A percentile compares a stretch with the other conserved stretches of the same genome.
Conservation (phyloP, 768 basidiomycete species). For the Phylloporus sp. region DNA sequence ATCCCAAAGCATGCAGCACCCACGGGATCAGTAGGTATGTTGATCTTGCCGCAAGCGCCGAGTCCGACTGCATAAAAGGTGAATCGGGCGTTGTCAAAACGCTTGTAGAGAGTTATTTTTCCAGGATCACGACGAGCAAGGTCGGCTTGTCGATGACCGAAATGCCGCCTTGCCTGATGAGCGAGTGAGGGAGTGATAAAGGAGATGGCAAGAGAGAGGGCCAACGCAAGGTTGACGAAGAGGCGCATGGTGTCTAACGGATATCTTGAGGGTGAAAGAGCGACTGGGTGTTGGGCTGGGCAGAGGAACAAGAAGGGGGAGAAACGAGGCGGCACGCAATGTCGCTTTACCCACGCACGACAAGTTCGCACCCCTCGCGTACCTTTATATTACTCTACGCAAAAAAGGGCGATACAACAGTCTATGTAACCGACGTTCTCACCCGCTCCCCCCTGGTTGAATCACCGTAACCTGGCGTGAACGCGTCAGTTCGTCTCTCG, state of each 20-base stretch:
- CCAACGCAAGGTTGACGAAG: slow-evolving; percentile 16
- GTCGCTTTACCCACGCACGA: slow-evolving; percentile 9
- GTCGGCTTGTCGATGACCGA: slow-evolving; percentile 20
- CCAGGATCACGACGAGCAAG: slow-evolving; percentile 26
- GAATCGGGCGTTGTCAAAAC: slow-evolving; percentile 21
- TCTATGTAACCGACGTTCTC: not conserved
- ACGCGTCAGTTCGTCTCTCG: not conserved
- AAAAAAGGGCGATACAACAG: no score
- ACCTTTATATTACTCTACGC: no score
- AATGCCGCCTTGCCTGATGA: slow-evolving; percentile 19
- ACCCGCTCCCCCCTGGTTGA: slow-evolving; percentile 52
- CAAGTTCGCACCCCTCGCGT: no score
- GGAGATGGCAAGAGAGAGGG: slow-evolving; percentile 16
- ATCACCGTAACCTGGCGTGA: slow-evolving; percentile 46
- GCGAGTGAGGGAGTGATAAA: slow-evolving; percentile 16
- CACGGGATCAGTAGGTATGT: slow-evolving; percentile 33
- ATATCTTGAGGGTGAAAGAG: slow-evolving; percentile 14
- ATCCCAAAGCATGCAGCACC: slow-evolving; percentile 3
- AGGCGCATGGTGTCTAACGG: slow-evolving; percentile 22
- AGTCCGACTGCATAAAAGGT: slow-evolving; percentile 41
- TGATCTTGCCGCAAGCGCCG: slow-evolving; percentile 38
- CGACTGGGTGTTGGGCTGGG: slow-evolving; percentile 11
- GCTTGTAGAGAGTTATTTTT: slow-evolving; percentile 19
- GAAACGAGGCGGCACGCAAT: not conserved
- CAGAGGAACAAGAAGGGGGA: slow-evolving; percentile 3